Percentiles rank a stretch among this genome's conserved stretches.
Conservation (phyloP, 1,284 basidiomycete genomes). For the Microbotryomycetes sp. region DNA sequence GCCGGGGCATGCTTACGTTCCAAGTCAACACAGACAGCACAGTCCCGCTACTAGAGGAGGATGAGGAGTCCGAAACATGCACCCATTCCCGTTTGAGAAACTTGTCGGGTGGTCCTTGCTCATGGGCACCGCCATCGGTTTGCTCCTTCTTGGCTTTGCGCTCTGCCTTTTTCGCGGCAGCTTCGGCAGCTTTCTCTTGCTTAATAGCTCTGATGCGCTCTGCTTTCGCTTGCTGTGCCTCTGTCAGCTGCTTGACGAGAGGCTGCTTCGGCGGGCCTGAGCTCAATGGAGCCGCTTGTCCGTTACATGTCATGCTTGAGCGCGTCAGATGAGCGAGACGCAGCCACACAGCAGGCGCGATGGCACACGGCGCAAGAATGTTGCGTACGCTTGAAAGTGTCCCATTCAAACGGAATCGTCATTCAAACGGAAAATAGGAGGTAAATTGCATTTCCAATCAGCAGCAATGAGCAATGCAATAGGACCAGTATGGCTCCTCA, state of each 20-base stretch:
- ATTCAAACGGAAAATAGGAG: no score
- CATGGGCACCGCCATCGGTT: background rate
- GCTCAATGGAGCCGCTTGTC: no score
- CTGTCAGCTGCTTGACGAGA: background rate
- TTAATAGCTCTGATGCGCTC: constrained; percentile 1
- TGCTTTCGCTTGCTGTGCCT: background rate
- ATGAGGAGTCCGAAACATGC: background rate
- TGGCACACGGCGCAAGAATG: no score
- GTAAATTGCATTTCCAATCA: no score
- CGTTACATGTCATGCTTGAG: no score
- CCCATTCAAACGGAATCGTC: no score
- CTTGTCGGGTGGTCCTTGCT: background rate
- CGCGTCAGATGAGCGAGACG: no score
- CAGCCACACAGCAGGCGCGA: no score
- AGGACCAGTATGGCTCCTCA: no score
- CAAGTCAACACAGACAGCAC: constrained; percentile 30
- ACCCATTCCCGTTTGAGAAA: background rate
- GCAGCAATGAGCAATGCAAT: no score
- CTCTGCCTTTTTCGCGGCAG: background rate
- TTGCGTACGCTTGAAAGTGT: no score
- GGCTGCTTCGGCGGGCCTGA: no score
- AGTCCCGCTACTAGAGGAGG: background rate
- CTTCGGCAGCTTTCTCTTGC: background rate
- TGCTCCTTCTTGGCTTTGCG: background rate
- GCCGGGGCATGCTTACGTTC: constrained; percentile 21